Evolutionary conservation across 257 asterid species (phyloP), one percentile per base, ranked within the genome.

Genomic region (Thymus quinquecostatus): DNA sequence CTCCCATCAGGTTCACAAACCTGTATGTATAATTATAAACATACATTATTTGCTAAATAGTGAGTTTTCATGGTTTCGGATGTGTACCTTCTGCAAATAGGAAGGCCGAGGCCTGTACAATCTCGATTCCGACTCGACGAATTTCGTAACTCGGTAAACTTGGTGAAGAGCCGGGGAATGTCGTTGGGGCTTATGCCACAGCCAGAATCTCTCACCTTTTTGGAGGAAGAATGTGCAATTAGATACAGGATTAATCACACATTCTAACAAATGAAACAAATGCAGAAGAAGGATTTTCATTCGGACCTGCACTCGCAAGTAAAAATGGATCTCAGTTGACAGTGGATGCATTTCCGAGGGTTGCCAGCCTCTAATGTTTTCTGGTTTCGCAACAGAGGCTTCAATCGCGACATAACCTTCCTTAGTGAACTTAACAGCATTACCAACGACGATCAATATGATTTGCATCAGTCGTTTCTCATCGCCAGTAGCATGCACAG

Each of bases 351-450:
- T 68, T 60, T 87, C 84, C 7, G 84, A 72, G 64, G 85, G 80
- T 73, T 63, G 78, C 85, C 83, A 77, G 66, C 83, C 88, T 77
- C 83, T 84, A 1, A 73, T 57, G 64, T 80, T 77, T 64, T 87
- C 92, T 7, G 91, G 86, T 68, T 80, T 82, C 3, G 88, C 86
- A 70, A 83, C 73, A 49, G 87, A 87, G 71, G 81, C 94, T 71
- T 84, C 89, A 28, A 87, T 77, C 29, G 83, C 68, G 10, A 87
- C 75, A 49, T 69, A 68, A 27, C 96, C 96, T 43, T 87, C 90
- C 78, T 81, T 86, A 3, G 94, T 85, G 84, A 87, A 89, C 84
- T 87, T 87, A 44, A 89, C 81, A 60, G 95, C 96, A 71, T 89
- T 89, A 27, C 90, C 89, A 72, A 80, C 79, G 51, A 83, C 53